Percentiles rank a stretch among this genome's conserved stretches.
Conservation (phyloP, 495 filamentous ascomycete species). For the Durotheca rogersii region DNA sequence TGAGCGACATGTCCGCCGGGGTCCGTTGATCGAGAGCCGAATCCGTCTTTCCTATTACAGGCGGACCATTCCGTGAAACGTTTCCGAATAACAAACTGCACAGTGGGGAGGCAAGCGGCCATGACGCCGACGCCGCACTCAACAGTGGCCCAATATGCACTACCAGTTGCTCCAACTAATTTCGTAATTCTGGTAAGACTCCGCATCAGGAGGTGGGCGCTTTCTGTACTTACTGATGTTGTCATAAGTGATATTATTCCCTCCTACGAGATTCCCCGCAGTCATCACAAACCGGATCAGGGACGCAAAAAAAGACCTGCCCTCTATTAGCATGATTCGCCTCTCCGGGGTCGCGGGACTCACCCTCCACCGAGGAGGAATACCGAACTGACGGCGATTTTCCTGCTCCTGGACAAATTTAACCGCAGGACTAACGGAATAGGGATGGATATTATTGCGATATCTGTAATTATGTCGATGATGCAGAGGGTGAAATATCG, state of each 20-base stretch:
- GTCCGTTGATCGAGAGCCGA: slow-evolving; percentile 4
- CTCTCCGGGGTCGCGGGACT: not conserved
- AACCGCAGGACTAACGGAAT: slow-evolving; percentile 27
- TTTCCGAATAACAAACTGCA: slow-evolving; percentile 20
- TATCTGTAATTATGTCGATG: slow-evolving; percentile 30
- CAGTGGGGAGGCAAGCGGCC: slow-evolving; percentile 27
- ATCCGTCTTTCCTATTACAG: slow-evolving; percentile 10
- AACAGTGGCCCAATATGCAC: slow-evolving; percentile 30
- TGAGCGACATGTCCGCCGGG: slow-evolving; percentile 2
- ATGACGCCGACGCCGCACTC: slow-evolving; percentile 29
- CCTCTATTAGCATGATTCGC: not conserved
- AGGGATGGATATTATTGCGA: slow-evolving; percentile 28
- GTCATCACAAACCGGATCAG: slow-evolving; percentile 25
- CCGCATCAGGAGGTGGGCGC: not conserved
- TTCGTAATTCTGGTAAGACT: too few species aligned
- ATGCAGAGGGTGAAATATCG: slow-evolving; percentile 22
- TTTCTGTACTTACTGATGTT: slow-evolving; percentile 26
- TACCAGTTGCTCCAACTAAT: slow-evolving; percentile 21
- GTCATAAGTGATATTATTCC: slow-evolving; percentile 15
- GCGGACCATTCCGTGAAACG: slow-evolving; percentile 12
- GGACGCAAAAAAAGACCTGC: slow-evolving; percentile 16
- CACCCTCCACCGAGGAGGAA: slow-evolving; percentile 30
- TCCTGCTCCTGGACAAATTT: slow-evolving; percentile 12
- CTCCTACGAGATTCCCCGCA: slow-evolving; percentile 8
- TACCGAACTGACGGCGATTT: slow-evolving; percentile 19